phyloP scores from a whole-genome alignment of 116 monocot genomes.

The Phalaenopsis hybrid region DNA sequence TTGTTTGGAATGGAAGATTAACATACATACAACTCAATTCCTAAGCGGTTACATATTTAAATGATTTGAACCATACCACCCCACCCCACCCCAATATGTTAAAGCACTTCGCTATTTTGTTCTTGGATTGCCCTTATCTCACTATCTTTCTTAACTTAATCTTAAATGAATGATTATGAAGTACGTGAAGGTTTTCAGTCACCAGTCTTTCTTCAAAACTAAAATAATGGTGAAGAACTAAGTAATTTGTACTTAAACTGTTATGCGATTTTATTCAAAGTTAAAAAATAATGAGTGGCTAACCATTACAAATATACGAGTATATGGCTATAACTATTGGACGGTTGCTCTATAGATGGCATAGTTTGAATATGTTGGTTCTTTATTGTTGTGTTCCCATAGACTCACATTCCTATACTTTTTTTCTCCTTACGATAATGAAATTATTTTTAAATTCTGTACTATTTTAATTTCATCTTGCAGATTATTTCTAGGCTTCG shows the following conservation, averaged over 20 bases:
- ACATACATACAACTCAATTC: too few relatives aligned
- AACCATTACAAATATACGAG: not conserved
- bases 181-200: not conserved
- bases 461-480: slow-evolving; percentile 7
- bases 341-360: not conserved
- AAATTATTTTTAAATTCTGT: not conserved
- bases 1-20: not conserved
- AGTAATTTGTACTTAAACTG: not conserved
- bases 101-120: not conserved
- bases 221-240: not conserved
- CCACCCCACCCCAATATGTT: too few relatives aligned
- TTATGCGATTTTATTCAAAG: not conserved
- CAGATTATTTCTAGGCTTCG: slow-evolving; percentile 29
- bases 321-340: not conserved
- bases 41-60: too few relatives aligned
- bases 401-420: not conserved
- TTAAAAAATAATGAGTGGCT: not conserved
- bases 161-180: not conserved
- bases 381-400: not conserved
- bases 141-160: not conserved
- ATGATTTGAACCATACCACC: too few relatives aligned
- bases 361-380: not conserved
- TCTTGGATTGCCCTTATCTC: not conserved
- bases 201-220: not conserved
- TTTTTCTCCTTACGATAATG: not conserved